Evolutionary conservation across 139 green algal species (phyloP).

Genomic region (Chlamydomonas asymmetrica): DNA sequence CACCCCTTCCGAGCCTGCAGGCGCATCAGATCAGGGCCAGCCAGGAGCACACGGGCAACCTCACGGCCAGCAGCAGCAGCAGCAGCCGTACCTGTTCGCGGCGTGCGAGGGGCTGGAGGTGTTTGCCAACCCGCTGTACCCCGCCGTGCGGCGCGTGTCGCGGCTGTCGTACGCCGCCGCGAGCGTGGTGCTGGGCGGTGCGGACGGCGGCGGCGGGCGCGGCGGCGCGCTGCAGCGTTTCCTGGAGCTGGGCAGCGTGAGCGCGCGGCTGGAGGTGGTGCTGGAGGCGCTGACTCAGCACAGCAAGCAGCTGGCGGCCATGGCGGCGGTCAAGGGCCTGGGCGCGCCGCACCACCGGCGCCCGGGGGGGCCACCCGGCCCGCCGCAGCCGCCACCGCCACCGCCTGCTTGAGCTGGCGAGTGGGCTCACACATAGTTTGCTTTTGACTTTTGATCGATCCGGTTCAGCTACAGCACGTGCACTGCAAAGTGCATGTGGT

Average conservation of each 20-base stretch:
- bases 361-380: too few species aligned
- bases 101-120: constrained; percentile 40
- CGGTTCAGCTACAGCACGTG: too few species aligned
- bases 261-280: constrained; percentile 28
- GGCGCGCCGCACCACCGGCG: too few species aligned
- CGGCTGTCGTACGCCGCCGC: constrained; percentile 26
- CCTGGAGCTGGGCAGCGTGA: constrained; percentile 37
- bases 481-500: too few species aligned
- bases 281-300: constrained; percentile 38
- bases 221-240: constrained; percentile 28
- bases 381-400: too few species aligned
- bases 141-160: constrained; percentile 21
- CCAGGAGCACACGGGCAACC: constrained; percentile 8
- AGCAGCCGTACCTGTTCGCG: constrained; percentile 9
- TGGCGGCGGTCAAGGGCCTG: constrained; percentile 39
- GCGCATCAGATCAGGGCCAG: too few species aligned
- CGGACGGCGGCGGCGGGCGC: too few species aligned
- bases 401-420: too few species aligned
- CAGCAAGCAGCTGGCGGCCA: constrained; percentile 20
- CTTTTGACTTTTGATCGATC: too few species aligned
- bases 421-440: too few species aligned
- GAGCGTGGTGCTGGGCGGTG: too few species aligned
- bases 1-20: too few species aligned
- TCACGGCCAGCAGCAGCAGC: background rate
- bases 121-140: constrained; percentile 23